phyloP scores from a whole-genome alignment of 2,329 filamentous ascomycete species.

The Fusarium buxicola region DNA sequence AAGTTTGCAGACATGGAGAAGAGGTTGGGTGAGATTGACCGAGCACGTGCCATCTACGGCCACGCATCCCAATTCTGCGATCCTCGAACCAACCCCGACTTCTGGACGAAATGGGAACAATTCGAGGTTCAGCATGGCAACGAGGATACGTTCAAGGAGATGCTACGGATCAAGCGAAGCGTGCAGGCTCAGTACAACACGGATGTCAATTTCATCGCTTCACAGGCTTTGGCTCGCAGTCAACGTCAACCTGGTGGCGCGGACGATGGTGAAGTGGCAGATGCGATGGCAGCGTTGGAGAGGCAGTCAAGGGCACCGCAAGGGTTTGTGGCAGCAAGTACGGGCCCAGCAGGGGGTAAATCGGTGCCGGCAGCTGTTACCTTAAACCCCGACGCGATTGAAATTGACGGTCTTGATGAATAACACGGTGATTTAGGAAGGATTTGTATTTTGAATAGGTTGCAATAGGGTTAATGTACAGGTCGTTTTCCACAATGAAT shows the following conservation, averaged over 20 bases:
- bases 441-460: conserved; percentile 31
- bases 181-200: conserved; percentile 99
- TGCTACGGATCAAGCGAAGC: conserved; percentile 96
- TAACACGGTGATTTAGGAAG: conserved; percentile 46
- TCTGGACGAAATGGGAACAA: conserved; percentile 97
- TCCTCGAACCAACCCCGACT: conserved; percentile 86
- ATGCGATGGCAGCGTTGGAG: conserved; percentile 92
- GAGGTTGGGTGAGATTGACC: conserved; percentile 90
- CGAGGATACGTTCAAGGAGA: conserved; percentile 99
- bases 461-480: conserved; percentile 36
- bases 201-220: conserved; percentile 98
- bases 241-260: conserved; percentile 69
- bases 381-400: conserved; percentile 87
- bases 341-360: conserved; percentile 70
- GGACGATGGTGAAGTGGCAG: conserved; percentile 65
- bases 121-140: conserved; percentile 99
- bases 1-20: conserved; percentile 99
- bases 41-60: conserved; percentile 93
- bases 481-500: conserved; percentile 29
- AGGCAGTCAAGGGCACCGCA: conserved; percentile 87
- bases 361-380: conserved; percentile 57
- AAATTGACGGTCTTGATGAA: conserved; percentile 79
- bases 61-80: conserved; percentile 98
- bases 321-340: conserved; percentile 91
- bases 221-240: conserved; percentile 87